phyloP scores from a whole-genome alignment of 208 protist species.

The Plasmodiophora brassicae region DNA sequence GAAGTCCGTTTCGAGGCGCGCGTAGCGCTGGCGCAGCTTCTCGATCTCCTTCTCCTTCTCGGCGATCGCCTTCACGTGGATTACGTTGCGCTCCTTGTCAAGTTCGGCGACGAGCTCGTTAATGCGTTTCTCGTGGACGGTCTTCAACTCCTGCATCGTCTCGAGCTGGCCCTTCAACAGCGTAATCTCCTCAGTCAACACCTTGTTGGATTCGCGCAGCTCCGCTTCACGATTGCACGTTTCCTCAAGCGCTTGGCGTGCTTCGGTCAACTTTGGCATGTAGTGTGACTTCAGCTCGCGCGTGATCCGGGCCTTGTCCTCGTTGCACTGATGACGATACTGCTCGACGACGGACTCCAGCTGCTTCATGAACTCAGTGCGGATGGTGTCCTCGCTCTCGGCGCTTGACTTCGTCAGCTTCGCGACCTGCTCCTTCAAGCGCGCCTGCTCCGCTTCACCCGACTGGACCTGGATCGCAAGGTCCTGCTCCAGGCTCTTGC shows the following conservation, averaged over 20 bases:
- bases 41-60: slow-evolving; percentile 20
- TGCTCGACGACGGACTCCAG: not conserved
- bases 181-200: not conserved
- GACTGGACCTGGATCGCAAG: not conserved
- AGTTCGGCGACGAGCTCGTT: not conserved
- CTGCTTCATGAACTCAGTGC: not conserved
- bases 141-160: not conserved
- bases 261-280: not conserved
- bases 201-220: not conserved
- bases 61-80: not conserved
- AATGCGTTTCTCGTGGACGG: slow-evolving; percentile 9
- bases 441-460: not conserved
- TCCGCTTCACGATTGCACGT: not conserved
- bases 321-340: slow-evolving; percentile 14
- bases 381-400: not conserved
- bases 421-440: not conserved
- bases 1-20: not conserved
- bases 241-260: not conserved
- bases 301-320: slow-evolving; percentile 12
- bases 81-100: not conserved
- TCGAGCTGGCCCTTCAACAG: not conserved
- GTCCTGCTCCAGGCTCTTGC: slow-evolving; percentile 8
- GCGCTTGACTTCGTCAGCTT: not conserved
- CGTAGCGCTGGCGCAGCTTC: not conserved
- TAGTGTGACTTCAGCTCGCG: not conserved